A percentile compares a stretch with the other conserved stretches of the same genome.
phyloP scores from a whole-genome alignment of 345 rosid species.

The Viola odorata region DNA sequence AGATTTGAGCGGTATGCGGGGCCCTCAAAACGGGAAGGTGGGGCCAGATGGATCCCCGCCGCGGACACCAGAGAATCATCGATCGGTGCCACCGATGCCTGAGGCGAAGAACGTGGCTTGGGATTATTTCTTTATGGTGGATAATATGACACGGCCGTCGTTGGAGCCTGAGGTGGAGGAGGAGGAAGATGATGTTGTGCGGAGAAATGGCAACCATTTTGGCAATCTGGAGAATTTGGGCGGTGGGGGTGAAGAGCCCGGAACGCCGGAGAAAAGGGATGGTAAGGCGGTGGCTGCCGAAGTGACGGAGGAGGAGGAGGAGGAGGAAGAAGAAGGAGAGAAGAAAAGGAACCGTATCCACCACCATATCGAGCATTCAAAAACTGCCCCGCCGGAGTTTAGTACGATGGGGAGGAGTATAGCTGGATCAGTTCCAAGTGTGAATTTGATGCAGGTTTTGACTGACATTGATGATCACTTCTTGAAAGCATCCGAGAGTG shows the following conservation, averaged over 20 bases:
- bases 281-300: constrained; percentile 11
- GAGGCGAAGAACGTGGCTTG: constrained; percentile 25
- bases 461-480: constrained; percentile 74
- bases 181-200: neutral
- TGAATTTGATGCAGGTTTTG: constrained; percentile 63
- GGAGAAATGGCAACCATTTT: constrained; percentile 1
- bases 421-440: constrained; percentile 20
- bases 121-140: constrained; percentile 42
- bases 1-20: constrained; percentile 14
- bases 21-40: constrained; percentile 22
- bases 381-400: constrained; percentile 54
- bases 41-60: constrained; percentile 28
- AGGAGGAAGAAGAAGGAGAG: constrained; percentile 17
- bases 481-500: constrained; percentile 73
- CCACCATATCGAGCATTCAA: constrained; percentile 50
- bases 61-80: constrained; percentile 26
- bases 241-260: constrained; percentile 33
- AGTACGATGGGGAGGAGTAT: constrained; percentile 28
- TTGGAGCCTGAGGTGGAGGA: constrained; percentile 35
- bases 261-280: constrained; percentile 54
- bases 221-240: constrained; percentile 16
- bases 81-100: constrained; percentile 42
- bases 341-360: constrained; percentile 20
- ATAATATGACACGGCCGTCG: constrained; percentile 52
- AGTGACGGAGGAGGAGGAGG: constrained; percentile 23